Conservation (phyloP, 805 yeast genomes). For the Yarrowia divulgata region DNA sequence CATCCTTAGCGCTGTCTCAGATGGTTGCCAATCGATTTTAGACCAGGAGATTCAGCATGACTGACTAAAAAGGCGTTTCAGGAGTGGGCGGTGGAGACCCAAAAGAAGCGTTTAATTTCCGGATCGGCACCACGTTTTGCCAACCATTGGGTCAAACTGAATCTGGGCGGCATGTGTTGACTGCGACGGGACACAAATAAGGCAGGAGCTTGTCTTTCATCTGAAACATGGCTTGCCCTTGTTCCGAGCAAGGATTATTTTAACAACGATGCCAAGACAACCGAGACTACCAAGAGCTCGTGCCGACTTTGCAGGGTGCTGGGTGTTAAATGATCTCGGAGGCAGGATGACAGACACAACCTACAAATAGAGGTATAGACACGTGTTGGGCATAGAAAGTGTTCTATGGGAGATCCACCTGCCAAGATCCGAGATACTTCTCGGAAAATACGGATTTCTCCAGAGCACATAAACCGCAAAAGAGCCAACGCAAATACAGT, state of each 20-base stretch:
- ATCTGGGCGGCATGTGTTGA: neutral
- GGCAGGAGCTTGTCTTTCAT: neutral
- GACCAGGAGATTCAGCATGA: neutral
- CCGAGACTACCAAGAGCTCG: neutral
- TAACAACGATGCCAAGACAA: neutral
- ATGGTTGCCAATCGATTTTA: neutral
- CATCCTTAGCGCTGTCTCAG: neutral
- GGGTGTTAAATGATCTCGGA: neutral
- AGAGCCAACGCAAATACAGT: no score
- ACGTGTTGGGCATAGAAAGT: no score
- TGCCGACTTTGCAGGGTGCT: constrained; percentile 1
- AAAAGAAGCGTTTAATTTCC: neutral
- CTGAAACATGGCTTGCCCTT: constrained; percentile 2
- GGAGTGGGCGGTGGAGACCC: constrained; percentile 5
- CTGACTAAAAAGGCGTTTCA: neutral
- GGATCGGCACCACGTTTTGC: constrained; percentile 3
- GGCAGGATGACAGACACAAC: neutral
- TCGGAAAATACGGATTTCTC: no score
- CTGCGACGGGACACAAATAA: neutral
- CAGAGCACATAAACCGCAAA: no score
- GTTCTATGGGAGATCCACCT: no score
- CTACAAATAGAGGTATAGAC: neutral
- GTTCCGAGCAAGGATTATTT: neutral
- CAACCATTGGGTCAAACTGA: constrained; percentile 6
- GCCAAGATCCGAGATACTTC: no score